These are phyloP conservation scores for Isoetes engelmannii DNA, from an alignment of 83 land plant species.

Conservation along the genomic window DNA sequence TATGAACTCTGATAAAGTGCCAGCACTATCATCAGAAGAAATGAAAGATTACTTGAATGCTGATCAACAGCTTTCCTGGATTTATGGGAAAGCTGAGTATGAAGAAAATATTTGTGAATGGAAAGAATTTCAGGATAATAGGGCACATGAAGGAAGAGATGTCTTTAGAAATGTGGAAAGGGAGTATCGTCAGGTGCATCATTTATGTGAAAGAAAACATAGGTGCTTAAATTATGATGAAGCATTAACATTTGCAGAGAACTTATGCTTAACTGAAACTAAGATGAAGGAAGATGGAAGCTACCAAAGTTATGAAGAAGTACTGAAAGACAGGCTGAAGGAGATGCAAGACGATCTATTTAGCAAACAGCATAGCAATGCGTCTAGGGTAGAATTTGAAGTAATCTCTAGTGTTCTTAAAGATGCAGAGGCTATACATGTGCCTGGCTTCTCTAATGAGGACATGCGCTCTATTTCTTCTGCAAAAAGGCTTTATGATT, in stretches of 20 bases:
- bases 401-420: conserved; percentile 52
- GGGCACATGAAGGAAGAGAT: conserved; percentile 44
- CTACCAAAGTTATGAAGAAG: conserved; percentile 40
- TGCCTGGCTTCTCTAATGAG: conserved; percentile 51
- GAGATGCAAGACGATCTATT: conserved; percentile 42
- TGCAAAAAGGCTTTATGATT: conserved; percentile 40
- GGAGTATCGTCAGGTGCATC: conserved; percentile 53
- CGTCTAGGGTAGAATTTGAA: conserved; percentile 50
- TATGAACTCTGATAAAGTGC: not conserved
- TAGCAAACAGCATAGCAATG: conserved; percentile 2
- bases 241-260: conserved; percentile 53
- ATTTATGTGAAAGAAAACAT: conserved; percentile 55
- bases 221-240: conserved; percentile 59
- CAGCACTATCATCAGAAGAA: conserved; percentile 21
- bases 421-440: conserved; percentile 51
- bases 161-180: conserved; percentile 53
- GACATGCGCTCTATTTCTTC: conserved; percentile 36
- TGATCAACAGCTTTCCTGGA: conserved; percentile 55
- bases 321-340: conserved; percentile 49
- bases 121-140: conserved; percentile 50
- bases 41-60: conserved; percentile 16
- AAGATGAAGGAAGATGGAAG: conserved; percentile 48
- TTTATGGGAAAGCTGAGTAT: conserved; percentile 43
- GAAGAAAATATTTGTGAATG: conserved; percentile 44
- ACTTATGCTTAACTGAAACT: conserved; percentile 53